These are phyloP conservation scores for Paraphaeosphaeria minitans DNA, from an alignment of 2,329 filamentous ascomycete genomes.

Conservation along the genomic window DNA sequence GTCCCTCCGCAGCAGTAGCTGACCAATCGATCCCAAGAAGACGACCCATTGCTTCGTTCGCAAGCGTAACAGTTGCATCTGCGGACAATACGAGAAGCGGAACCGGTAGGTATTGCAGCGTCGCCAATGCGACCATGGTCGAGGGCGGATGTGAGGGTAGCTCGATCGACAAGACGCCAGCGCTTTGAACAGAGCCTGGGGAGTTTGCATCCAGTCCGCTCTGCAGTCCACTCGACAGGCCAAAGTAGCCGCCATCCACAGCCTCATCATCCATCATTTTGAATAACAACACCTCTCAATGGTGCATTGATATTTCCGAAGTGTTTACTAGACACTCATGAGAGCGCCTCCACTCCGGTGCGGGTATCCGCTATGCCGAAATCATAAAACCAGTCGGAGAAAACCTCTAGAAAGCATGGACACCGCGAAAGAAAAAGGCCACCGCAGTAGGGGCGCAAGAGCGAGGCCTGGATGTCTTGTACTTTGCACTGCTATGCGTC, in stretches of 20 bases:
- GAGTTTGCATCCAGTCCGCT: constrained; percentile 27
- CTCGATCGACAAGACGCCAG: constrained; percentile 37
- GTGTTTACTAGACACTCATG: background rate
- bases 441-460: background rate
- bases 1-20: constrained; percentile 48
- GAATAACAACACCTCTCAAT: constrained; percentile 13
- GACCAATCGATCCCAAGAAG: constrained; percentile 65
- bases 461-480: constrained; percentile 6
- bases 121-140: constrained; percentile 47
- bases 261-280: constrained; percentile 25
- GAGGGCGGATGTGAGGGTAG: constrained; percentile 32
- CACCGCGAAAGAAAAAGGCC: background rate
- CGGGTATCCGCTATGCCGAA: background rate
- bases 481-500: background rate
- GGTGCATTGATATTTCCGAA: background rate
- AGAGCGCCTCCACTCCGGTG: constrained; percentile 16
- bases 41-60: constrained; percentile 76
- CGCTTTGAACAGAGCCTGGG: constrained; percentile 39
- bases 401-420: background rate
- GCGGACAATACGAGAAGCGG: constrained; percentile 72
- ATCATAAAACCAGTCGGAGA: constrained; percentile 2
- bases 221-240: constrained; percentile 26
- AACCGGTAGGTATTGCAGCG: constrained; percentile 75
- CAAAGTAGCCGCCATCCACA: constrained; percentile 37
- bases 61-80: constrained; percentile 71